Conservation (phyloP, 129 eudicot species). For the Escallonia herrerae region DNA sequence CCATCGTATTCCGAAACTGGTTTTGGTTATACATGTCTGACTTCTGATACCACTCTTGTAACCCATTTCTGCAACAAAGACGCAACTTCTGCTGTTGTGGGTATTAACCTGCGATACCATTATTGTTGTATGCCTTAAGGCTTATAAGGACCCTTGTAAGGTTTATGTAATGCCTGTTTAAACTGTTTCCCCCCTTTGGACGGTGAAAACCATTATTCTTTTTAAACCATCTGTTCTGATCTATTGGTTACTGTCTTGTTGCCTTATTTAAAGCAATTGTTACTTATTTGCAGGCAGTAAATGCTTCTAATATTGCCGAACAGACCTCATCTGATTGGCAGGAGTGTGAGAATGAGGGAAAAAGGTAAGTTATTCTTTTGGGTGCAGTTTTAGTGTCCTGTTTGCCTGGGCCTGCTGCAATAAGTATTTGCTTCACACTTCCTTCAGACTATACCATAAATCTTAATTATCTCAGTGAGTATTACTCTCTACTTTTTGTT, state of each 20-base stretch:
- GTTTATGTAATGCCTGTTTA: background rate
- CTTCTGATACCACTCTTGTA: no score
- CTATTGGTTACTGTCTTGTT: background rate
- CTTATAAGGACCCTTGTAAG: no score
- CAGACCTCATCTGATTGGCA: slow-evolving; percentile 89
- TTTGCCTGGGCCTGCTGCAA: background rate
- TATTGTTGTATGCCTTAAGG: no score
- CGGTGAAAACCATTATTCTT: background rate
- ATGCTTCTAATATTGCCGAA: slow-evolving; percentile 35
- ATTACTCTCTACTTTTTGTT: background rate
- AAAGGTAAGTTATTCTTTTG: slow-evolving; percentile 45
- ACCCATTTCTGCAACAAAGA: no score
- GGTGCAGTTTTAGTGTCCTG: background rate
- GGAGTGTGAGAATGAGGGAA: slow-evolving; percentile 79
- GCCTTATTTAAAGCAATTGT: background rate
- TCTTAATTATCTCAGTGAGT: background rate
- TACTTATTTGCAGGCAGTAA: slow-evolving; percentile 32
- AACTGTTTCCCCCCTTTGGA: background rate
- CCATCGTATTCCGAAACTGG: no score
- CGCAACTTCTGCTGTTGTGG: no score
- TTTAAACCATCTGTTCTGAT: background rate
- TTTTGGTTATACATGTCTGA: no score
- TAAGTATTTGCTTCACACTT: background rate
- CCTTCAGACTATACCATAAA: background rate
- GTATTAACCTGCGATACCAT: no score